Evolutionary conservation across 2,329 filamentous ascomycete species (phyloP).

Genomic region (Xylariaceae sp.): DNA sequence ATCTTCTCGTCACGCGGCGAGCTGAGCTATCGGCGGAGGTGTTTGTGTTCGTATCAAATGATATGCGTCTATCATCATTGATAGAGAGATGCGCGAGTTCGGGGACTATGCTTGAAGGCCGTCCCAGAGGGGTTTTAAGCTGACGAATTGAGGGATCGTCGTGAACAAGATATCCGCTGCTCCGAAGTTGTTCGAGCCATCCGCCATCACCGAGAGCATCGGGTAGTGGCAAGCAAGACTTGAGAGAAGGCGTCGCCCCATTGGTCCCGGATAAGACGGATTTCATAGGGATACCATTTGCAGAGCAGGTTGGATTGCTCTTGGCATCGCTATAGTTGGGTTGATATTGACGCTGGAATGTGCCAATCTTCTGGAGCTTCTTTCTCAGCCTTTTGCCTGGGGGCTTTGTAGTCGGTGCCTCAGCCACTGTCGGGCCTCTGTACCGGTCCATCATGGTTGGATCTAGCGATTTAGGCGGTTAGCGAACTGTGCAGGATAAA

Average conservation of each 20-base stretch:
- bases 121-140: slow-evolving; percentile 7
- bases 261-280: slow-evolving; percentile 9
- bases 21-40: slow-evolving; percentile 18
- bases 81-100: slow-evolving; percentile 34
- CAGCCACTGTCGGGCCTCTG: slow-evolving; percentile 15
- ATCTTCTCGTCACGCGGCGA: slow-evolving; percentile 34
- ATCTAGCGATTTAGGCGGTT: background rate
- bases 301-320: slow-evolving; percentile 6
- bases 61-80: slow-evolving; percentile 13
- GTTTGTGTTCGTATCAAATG: slow-evolving; percentile 11
- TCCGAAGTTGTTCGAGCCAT: slow-evolving; percentile 26
- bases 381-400: slow-evolving; percentile 27
- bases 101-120: slow-evolving; percentile 16
- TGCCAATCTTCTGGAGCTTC: slow-evolving; percentile 26
- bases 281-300: slow-evolving; percentile 3
- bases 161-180: slow-evolving; percentile 21
- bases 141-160: slow-evolving; percentile 8
- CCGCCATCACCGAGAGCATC: slow-evolving; percentile 18
- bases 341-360: slow-evolving; percentile 5
- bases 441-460: slow-evolving; percentile 20
- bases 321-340: slow-evolving; percentile 18
- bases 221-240: slow-evolving; percentile 8
- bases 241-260: slow-evolving; percentile 10
- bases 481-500: background rate
- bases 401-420: slow-evolving; percentile 17